Conservation (phyloP, 148 eudicot species). For the Bassia scoparia region DNA sequence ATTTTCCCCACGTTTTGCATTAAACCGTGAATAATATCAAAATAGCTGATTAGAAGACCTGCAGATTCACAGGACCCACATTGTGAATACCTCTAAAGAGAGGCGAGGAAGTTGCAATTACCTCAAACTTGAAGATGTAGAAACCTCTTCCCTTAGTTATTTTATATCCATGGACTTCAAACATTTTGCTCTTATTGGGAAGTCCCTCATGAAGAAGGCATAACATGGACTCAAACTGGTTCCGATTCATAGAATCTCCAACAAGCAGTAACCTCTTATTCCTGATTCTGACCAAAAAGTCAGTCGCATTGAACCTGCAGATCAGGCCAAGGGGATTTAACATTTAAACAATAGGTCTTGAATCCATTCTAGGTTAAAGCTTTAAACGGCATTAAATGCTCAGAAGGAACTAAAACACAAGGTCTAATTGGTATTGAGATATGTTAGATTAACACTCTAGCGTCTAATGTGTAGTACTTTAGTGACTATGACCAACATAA, state of each 20-base stretch:
- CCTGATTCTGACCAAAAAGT: slow-evolving; percentile 71
- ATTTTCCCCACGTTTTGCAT: neutral
- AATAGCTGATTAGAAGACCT: neutral
- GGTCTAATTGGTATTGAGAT: neutral
- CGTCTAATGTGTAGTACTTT: neutral
- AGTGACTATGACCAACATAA: neutral
- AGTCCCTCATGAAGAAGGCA: slow-evolving; percentile 80
- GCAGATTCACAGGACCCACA: neutral
- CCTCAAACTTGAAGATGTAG: slow-evolving; percentile 83
- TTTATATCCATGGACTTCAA: slow-evolving; percentile 79
- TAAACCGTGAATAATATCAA: neutral
- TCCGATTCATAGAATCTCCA: slow-evolving; percentile 94
- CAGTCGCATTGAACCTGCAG: slow-evolving; percentile 76
- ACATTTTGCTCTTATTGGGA: slow-evolving; percentile 75
- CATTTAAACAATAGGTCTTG: neutral
- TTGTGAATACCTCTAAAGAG: neutral
- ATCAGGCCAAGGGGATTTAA: neutral
- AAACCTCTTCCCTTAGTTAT: slow-evolving; percentile 93
- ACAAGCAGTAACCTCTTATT: slow-evolving; percentile 82
- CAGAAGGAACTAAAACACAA: neutral
- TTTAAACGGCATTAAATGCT: neutral
- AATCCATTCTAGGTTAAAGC: neutral
- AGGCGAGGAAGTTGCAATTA: slow-evolving; percentile 26
- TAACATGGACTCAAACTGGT: slow-evolving; percentile 90
- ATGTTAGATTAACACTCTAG: neutral